A percentile compares a stretch with the other conserved stretches of the same genome.
phyloP scores from a whole-genome alignment of 1,139 yeast species.

The Yamadazyma atlantica region DNA sequence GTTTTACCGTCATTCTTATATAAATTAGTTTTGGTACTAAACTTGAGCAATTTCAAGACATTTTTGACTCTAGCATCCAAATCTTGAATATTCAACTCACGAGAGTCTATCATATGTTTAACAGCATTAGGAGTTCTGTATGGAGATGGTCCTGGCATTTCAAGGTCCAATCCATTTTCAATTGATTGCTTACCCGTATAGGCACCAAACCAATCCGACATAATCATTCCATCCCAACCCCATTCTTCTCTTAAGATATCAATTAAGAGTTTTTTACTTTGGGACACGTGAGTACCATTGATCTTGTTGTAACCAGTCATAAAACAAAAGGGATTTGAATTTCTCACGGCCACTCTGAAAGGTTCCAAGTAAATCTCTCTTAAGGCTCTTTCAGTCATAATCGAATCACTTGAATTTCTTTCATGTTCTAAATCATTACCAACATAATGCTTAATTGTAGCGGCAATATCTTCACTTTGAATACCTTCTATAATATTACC shows the following conservation, averaged over 20 bases:
- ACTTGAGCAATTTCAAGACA: conserved; percentile 47
- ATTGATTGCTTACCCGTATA: conserved; percentile 48
- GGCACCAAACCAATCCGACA: conserved; percentile 66
- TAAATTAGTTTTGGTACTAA: conserved; percentile 33
- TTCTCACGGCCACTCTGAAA: conserved; percentile 55
- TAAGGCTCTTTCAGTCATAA: conserved; percentile 55
- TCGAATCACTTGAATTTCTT: conserved; percentile 47
- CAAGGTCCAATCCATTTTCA: conserved; percentile 56
- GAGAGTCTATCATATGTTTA: conserved; percentile 28
- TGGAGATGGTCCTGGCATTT: conserved; percentile 62
- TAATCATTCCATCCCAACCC: conserved; percentile 50
- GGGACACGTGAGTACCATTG: conserved; percentile 57
- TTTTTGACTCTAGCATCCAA: conserved; percentile 46
- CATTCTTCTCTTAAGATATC: conserved; percentile 37
- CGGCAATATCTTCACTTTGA: conserved; percentile 40
- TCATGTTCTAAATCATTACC: conserved; percentile 63
- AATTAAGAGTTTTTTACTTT: conserved; percentile 37
- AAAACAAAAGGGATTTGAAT: conserved; percentile 34
- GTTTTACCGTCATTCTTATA: conserved; percentile 33
- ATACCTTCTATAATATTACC: conserved; percentile 30
- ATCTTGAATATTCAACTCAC: conserved; percentile 29
- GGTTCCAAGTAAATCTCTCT: conserved; percentile 64
- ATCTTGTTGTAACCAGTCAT: conserved; percentile 63
- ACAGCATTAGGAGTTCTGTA: conserved; percentile 40
- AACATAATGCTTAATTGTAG: conserved; percentile 60